Percentiles rank a stretch among this genome's conserved stretches.
Evolutionary conservation across 441 rosid species (phyloP).

Genomic region (Gossypium davidsonii): DNA sequence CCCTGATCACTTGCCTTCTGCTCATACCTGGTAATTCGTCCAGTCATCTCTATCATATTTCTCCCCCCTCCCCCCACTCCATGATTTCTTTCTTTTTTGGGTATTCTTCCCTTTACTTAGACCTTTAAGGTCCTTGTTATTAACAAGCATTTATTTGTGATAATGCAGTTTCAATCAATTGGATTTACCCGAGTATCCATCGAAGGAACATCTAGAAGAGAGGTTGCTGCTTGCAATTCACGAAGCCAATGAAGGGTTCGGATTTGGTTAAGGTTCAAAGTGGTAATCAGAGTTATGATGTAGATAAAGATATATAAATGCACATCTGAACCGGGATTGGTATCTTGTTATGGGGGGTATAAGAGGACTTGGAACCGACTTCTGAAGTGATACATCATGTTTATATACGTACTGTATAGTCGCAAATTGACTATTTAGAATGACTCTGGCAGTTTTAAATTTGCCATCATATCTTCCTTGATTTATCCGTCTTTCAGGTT

Average conservation of each 20-base stretch:
- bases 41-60: neutral
- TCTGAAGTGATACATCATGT: constrained; percentile 29
- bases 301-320: constrained; percentile 26
- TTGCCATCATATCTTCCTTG: constrained; percentile 25
- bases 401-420: constrained; percentile 45
- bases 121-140: neutral
- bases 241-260: constrained; percentile 89
- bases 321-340: neutral
- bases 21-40: constrained; percentile 73
- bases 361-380: constrained; percentile 7
- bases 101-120: neutral
- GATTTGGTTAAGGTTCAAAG: constrained; percentile 50
- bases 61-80: neutral
- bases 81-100: neutral
- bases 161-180: constrained; percentile 82
- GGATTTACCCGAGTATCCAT: constrained; percentile 93
- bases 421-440: constrained; percentile 30
- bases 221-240: constrained; percentile 88
- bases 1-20: constrained; percentile 79
- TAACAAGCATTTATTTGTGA: neutral
- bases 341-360: constrained; percentile 7
- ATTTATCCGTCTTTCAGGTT: neutral
- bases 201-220: constrained; percentile 78
- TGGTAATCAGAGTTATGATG: constrained; percentile 16
- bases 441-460: constrained; percentile 35